Conservation (phyloP, 2,329 filamentous ascomycete genomes). For the Ciborinia camelliae region DNA sequence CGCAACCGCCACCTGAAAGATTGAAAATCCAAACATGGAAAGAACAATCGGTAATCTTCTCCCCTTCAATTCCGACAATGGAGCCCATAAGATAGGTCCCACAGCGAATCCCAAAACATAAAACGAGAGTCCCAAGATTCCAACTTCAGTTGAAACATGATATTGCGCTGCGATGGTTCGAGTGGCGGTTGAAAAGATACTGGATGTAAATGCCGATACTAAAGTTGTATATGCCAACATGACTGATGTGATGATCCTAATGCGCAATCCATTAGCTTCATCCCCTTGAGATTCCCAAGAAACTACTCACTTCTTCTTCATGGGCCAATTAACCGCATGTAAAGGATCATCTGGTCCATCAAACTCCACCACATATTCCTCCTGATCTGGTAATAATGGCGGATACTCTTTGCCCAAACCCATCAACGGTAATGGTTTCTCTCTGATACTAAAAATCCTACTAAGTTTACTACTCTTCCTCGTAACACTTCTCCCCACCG, state of each 20-base stretch:
- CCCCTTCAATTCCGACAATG: conserved; percentile 68
- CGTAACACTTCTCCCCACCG: conserved; percentile 56
- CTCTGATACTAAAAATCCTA: conserved; percentile 25
- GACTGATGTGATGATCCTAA: conserved; percentile 57
- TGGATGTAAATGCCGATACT: conserved; percentile 68
- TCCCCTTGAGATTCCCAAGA: conserved; percentile 30
- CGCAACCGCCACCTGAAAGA: conserved; percentile 64
- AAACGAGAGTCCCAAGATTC: conserved; percentile 62
- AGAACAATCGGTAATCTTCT: conserved; percentile 59
- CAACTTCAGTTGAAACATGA: conserved; percentile 58
- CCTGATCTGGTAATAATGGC: conserved; percentile 63
- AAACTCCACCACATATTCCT: conserved; percentile 82
- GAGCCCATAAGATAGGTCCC: conserved; percentile 69
- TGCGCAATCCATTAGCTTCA: conserved; percentile 29
- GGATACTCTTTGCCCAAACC: conserved; percentile 74
- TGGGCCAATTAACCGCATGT: conserved; percentile 84
- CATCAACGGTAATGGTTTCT: conserved; percentile 63
- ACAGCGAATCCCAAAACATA: conserved; percentile 72
- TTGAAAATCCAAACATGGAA: conserved; percentile 65
- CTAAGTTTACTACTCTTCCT: conserved; percentile 46
- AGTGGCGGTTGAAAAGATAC: conserved; percentile 70
- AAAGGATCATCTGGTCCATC: conserved; percentile 78
- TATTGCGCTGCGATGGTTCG: conserved; percentile 54
- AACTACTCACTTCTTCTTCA: conserved; percentile 66
- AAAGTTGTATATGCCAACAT: conserved; percentile 74